Conservation (phyloP, 164 flowering plant species). For the Chloranthus sessilifolius region DNA sequence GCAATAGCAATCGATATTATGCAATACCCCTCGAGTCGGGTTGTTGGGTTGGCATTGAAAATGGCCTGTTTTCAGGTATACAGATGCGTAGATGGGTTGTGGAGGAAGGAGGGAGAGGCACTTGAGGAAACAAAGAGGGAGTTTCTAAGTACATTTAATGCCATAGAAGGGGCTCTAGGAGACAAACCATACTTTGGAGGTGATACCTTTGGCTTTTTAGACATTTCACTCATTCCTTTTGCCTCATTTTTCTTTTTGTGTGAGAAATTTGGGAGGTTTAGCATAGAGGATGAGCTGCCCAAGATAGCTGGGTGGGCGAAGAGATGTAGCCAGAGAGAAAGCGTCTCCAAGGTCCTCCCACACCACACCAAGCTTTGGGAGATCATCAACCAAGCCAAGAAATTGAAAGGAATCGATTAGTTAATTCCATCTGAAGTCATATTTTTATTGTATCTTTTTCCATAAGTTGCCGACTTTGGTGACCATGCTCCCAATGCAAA, state of each 20-base stretch:
- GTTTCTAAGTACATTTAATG: conserved; percentile 6
- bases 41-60: background rate
- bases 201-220: conserved; percentile 6
- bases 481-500: too few relatives aligned
- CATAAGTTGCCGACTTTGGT: too few relatives aligned
- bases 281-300: conserved; percentile 11
- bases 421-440: too few relatives aligned
- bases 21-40: too few relatives aligned
- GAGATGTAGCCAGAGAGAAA: conserved; percentile 12
- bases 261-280: conserved; percentile 4
- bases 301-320: conserved; percentile 8
- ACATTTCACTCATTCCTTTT: conserved; percentile 1
- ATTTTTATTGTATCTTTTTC: too few relatives aligned
- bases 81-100: background rate
- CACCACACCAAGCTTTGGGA: conserved; percentile 4
- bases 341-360: conserved; percentile 11
- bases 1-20: too few relatives aligned
- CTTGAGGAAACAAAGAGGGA: conserved; percentile 12
- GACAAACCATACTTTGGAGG: conserved; percentile 16
- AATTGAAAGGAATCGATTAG: too few relatives aligned
- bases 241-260: background rate
- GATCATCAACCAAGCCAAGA: background rate
- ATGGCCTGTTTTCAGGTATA: background rate
- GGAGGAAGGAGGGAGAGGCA: conserved; percentile 7
- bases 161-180: conserved; percentile 11